These are phyloP conservation scores for Cyclospora cayetanensis DNA, from an alignment of 169 alveolate genomes.

Conservation along the genomic window DNA sequence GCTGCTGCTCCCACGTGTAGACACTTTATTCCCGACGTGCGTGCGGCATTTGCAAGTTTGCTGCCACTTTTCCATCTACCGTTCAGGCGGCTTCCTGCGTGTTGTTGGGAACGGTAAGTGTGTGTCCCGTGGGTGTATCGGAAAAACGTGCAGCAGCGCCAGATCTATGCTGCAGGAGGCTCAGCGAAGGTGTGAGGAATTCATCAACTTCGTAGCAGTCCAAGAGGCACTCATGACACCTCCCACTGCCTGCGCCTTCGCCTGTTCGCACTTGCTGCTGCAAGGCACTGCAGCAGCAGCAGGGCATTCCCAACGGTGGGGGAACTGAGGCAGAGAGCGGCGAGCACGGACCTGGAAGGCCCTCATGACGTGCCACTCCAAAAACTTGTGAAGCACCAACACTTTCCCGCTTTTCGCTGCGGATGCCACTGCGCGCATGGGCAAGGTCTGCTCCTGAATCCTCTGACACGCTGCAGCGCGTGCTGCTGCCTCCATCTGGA, in stretches of 20 bases:
- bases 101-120: not conserved
- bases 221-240: not conserved
- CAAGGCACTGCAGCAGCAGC: conserved; percentile 38
- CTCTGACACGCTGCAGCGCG: conserved; percentile 32
- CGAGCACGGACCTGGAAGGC: not conserved
- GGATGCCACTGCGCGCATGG: not conserved
- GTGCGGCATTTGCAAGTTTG: no score
- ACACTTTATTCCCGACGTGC: no score
- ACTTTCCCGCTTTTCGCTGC: conserved; percentile 3
- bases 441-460: not conserved
- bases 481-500: conserved; percentile 51
- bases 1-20: not conserved
- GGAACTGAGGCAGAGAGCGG: not conserved
- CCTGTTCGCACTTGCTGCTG: conserved; percentile 38
- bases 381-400: no score
- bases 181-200: conserved; percentile 27
- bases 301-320: not conserved
- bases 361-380: not conserved
- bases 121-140: not conserved
- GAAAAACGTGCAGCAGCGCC: not conserved
- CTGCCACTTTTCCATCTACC: not conserved
- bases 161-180: conserved; percentile 11
- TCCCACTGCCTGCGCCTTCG: no score
- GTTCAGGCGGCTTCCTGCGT: not conserved
- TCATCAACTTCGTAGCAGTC: conserved; percentile 36